These are phyloP conservation scores for Wickerhamomyces rabaulensis DNA, from an alignment of 805 yeast species.

Conservation along the genomic window DNA sequence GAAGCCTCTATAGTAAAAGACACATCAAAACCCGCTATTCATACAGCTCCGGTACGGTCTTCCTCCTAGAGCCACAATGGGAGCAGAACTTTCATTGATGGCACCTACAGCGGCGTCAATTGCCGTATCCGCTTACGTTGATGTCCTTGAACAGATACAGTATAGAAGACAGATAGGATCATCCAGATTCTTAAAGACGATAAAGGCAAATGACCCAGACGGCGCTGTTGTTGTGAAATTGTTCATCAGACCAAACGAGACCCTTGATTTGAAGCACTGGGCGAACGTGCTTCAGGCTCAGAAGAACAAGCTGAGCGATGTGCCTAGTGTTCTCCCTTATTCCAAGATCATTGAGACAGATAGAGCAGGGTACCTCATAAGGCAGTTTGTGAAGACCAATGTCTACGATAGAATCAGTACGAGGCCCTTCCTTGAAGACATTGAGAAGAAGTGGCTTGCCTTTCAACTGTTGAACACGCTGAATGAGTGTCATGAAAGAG, in stretches of 20 bases:
- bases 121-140: slow-evolving; percentile 84
- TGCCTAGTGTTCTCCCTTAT: slow-evolving; percentile 68
- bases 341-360: slow-evolving; percentile 76
- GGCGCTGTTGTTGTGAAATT: slow-evolving; percentile 78
- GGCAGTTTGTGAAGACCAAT: slow-evolving; percentile 76
- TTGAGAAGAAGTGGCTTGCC: slow-evolving; percentile 80
- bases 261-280: slow-evolving; percentile 20
- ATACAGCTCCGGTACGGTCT: neutral
- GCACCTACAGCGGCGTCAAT: slow-evolving; percentile 92
- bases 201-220: slow-evolving; percentile 67
- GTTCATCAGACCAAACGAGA: slow-evolving; percentile 65
- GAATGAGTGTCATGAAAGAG: slow-evolving; percentile 54
- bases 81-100: slow-evolving; percentile 76
- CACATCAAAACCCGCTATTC: neutral
- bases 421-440: slow-evolving; percentile 76
- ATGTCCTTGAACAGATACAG: slow-evolving; percentile 69
- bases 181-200: slow-evolving; percentile 80
- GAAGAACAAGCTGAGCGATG: slow-evolving; percentile 35
- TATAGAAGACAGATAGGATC: slow-evolving; percentile 73
- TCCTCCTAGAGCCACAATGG: slow-evolving; percentile 55
- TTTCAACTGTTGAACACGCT: slow-evolving; percentile 72
- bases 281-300: slow-evolving; percentile 26
- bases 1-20: neutral
- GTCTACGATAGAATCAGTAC: slow-evolving; percentile 84
- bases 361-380: slow-evolving; percentile 83